A percentile compares a stretch with the other conserved stretches of the same genome.
These are phyloP conservation scores for Leccinum truebloodii DNA, from an alignment of 768 basidiomycete species.

Conservation along the genomic window DNA sequence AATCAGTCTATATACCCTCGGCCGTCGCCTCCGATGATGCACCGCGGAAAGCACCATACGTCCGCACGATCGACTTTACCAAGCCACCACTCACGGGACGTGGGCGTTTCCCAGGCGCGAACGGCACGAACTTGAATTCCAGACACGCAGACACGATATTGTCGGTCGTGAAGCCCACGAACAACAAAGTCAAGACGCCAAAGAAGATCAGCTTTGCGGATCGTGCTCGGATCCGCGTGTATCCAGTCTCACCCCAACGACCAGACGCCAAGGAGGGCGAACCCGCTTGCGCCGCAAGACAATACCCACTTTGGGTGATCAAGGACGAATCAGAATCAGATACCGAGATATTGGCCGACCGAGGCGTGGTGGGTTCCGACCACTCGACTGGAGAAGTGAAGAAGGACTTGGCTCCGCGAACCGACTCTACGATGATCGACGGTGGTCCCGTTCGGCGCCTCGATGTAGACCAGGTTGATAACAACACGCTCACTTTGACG, in stretches of 20 bases:
- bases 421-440: neutral
- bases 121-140: neutral
- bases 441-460: neutral
- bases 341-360: neutral
- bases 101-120: conserved; percentile 9
- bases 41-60: neutral
- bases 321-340: neutral
- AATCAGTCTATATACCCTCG: neutral
- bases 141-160: neutral
- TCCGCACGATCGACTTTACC: conserved; percentile 33
- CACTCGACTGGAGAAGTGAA: neutral
- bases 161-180: conserved; percentile 9
- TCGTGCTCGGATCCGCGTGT: conserved; percentile 24
- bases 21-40: neutral
- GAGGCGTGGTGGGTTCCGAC: neutral
- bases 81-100: conserved; percentile 16
- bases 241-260: conserved; percentile 15
- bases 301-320: neutral
- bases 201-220: conserved; percentile 31
- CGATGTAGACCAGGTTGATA: neutral
- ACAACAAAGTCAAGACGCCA: conserved; percentile 20
- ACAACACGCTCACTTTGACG: conserved; percentile 16
- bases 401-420: neutral
- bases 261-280: neutral
- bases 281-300: neutral